Base-by-base conservation (phyloP, 23 red algal species). In the Gracilaria domingensis region DNA sequence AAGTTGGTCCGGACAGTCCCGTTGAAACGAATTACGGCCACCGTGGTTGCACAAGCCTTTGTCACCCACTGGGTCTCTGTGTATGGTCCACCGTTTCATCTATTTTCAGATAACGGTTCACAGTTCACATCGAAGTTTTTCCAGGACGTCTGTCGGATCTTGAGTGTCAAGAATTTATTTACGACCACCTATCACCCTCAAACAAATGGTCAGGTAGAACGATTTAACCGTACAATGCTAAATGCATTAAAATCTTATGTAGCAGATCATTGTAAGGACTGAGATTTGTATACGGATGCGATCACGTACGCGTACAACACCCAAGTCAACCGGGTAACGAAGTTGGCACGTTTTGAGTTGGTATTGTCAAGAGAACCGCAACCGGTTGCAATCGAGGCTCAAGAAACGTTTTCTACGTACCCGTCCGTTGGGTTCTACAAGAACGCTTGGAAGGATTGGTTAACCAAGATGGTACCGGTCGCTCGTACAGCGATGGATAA, bases 51-150 rank as follows among this genome's bases (percentile, higher is more conserved):
- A 21, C 0, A 77, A 25, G 67, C 72, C 0, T 76, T 89, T 35
- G 56, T 59, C 0, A 76, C 56, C 21, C 66, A 76, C 33, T 89
- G 70, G 42, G 53, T 89, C 7, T 78, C 58, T 44, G 29, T 50
- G 13, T 89, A 79, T 0, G 67, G 85, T 26, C 70, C 55, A 30
- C 65, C 45, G 34, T 26, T 57, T 12, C 21, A 44, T 7, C 5
- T 60, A 12, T 39, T 89, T 11, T 76, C 85, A 13, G 32, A 76
- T 42, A 89, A 76, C 64, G 85, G 85, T 39, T 26, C 23, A 45
- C 66, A 89, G 85, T 89, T 89, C n/a, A 48, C 33, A 20, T 60
- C 64, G 14, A 53, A 65, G 67, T 89, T 89, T 48, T 89, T 77
- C 70, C 85, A 89, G 51, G 12, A 60, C 59, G 66, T 89, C 28